These are phyloP conservation scores for Waltiozyma sp. DNA, from an alignment of 1,139 yeast species.

Conservation along the genomic window DNA sequence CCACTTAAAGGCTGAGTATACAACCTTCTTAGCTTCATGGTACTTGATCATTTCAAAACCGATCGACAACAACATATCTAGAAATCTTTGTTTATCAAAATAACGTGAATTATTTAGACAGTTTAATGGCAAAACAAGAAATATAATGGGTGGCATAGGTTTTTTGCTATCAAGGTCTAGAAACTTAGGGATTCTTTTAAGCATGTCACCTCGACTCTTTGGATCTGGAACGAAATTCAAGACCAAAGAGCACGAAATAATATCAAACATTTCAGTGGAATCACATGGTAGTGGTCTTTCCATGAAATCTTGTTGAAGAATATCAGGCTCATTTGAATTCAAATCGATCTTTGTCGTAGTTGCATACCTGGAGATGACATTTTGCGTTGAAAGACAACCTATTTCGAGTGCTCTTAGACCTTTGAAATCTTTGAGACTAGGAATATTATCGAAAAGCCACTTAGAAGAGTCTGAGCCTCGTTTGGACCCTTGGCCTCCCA, in stretches of 20 bases:
- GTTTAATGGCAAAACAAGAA: conserved; percentile 81
- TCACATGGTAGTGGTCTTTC: conserved; percentile 48
- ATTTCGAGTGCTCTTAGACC: conserved; percentile 54
- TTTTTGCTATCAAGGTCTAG: conserved; percentile 25
- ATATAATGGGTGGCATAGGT: conserved; percentile 28
- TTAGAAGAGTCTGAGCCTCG: conserved; percentile 92
- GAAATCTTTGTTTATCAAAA: conserved; percentile 35
- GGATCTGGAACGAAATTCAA: conserved; percentile 80
- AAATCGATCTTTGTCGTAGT: conserved; percentile 55
- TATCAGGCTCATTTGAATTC: conserved; percentile 65
- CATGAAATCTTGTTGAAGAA: conserved; percentile 77
- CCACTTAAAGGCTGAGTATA: conserved; percentile 62
- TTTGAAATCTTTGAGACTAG: conserved; percentile 13
- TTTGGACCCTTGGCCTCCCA: conserved; percentile 63
- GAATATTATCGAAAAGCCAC: conserved; percentile 44
- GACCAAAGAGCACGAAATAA: conserved; percentile 77
- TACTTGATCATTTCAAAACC: conserved; percentile 43
- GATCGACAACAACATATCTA: conserved; percentile 37
- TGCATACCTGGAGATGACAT: conserved; percentile 41
- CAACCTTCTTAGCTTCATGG: conserved; percentile 64
- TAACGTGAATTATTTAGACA: conserved; percentile 79
- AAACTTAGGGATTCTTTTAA: conserved; percentile 47
- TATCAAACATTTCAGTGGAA: conserved; percentile 38
- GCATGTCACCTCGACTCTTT: conserved; percentile 64
- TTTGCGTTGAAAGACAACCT: conserved; percentile 65